Evolutionary conservation across 208 protist genomes (phyloP).

Genomic region (Cochliopodium minus): DNA sequence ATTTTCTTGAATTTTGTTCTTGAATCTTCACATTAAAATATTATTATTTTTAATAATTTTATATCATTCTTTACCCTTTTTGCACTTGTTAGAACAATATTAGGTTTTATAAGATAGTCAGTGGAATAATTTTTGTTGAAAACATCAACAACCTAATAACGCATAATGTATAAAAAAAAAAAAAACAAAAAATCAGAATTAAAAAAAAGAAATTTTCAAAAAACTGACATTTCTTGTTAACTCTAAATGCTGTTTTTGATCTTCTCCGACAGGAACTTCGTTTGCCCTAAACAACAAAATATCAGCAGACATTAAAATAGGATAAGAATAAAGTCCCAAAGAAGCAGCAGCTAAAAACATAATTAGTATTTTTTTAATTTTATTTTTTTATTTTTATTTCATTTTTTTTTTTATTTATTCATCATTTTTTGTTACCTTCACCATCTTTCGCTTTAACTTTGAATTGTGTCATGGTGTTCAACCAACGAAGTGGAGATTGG

Average conservation of each 20-base stretch:
- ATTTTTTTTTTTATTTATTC: neutral
- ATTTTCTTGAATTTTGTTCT: too few relatives aligned
- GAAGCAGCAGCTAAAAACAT: too few relatives aligned
- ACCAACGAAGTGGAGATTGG: slow-evolving; percentile 12
- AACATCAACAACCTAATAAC: too few relatives aligned
- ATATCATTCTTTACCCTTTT: too few relatives aligned
- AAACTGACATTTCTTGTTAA: slow-evolving; percentile 27
- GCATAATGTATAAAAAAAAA: too few relatives aligned
- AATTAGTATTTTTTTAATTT: too few relatives aligned
- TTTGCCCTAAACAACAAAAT: slow-evolving; percentile 28
- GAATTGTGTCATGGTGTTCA: slow-evolving; percentile 31
- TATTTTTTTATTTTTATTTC: slow-evolving; percentile 11
- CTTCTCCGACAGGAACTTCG: slow-evolving; percentile 32
- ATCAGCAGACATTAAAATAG: slow-evolving; percentile 37
- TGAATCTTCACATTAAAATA: too few relatives aligned
- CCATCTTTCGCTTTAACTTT: slow-evolving; percentile 12
- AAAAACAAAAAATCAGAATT: too few relatives aligned
- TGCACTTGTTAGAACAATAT: too few relatives aligned
- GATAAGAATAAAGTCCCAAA: slow-evolving; percentile 30
- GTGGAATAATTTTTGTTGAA: too few relatives aligned
- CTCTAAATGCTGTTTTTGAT: slow-evolving; percentile 37
- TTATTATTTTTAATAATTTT: slow-evolving; percentile 16
- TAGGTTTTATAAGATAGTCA: too few relatives aligned
- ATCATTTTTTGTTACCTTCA: neutral
- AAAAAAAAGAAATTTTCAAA: too few relatives aligned